Conservation (phyloP, 495 filamentous ascomycete species). For the Annulohypoxylon bovei region DNA sequence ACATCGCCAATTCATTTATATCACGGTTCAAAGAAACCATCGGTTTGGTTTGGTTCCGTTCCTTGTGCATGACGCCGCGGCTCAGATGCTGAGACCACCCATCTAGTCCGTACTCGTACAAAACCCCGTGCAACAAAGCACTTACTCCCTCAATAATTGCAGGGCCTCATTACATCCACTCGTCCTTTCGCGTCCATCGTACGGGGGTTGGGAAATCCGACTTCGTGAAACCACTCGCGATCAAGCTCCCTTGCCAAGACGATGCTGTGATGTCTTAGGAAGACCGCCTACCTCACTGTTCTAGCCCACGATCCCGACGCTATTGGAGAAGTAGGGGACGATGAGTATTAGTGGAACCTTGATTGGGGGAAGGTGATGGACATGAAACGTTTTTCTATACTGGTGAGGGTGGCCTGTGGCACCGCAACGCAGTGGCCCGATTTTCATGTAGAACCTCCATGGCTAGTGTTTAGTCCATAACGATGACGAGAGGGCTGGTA, state of each 20-base stretch:
- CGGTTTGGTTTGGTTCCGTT: slow-evolving; percentile 6
- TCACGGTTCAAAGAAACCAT: slow-evolving; percentile 7
- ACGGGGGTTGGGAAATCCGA: slow-evolving; percentile 12
- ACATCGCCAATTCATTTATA: slow-evolving; percentile 1
- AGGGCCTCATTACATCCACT: slow-evolving; percentile 3
- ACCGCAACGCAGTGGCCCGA: slow-evolving; percentile 25
- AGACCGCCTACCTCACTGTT: background rate
- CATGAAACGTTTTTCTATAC: slow-evolving; percentile 6
- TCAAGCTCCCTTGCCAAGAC: slow-evolving; percentile 20
- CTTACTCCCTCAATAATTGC: slow-evolving; percentile 22
- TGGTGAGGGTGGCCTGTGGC: slow-evolving; percentile 2
- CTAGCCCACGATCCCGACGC: background rate
- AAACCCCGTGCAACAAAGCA: slow-evolving; percentile 19
- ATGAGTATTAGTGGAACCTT: background rate
- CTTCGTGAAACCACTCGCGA: slow-evolving; percentile 18
- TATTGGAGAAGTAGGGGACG: background rate
- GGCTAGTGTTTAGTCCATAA: background rate
- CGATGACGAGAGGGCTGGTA: background rate
- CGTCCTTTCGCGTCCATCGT: slow-evolving; percentile 7
- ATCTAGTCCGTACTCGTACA: slow-evolving; percentile 28
- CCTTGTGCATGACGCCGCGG: slow-evolving; percentile 8
- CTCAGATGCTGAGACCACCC: slow-evolving; percentile 7
- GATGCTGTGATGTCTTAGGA: slow-evolving; percentile 19
- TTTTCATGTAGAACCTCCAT: slow-evolving; percentile 17
- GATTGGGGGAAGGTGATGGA: background rate